A percentile compares a stretch with the other conserved stretches of the same genome.
Conservation (phyloP, 2,329 filamentous ascomycete species). For the Penicillium freii region DNA sequence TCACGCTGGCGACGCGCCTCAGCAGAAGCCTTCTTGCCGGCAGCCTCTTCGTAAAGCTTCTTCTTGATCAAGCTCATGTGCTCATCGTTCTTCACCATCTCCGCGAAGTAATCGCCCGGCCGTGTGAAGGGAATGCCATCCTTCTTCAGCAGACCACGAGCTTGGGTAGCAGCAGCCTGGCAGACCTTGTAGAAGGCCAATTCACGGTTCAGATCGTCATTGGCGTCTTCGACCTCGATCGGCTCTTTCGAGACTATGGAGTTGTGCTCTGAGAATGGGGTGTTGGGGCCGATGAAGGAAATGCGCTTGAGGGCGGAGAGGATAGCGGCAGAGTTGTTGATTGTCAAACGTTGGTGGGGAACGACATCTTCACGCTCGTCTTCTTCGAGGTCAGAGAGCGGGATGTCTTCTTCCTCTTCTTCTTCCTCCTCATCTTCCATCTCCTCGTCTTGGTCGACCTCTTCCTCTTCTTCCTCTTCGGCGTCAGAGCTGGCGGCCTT, state of each 20-base stretch:
- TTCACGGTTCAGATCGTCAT: conserved; percentile 90
- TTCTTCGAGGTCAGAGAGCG: conserved; percentile 78
- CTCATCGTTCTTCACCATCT: conserved; percentile 98
- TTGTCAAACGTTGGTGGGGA: conserved; percentile 87
- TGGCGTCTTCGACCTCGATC: conserved; percentile 74
- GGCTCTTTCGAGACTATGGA: conserved; percentile 66
- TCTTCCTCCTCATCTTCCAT: conserved; percentile 63
- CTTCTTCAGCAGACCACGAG: conserved; percentile 70
- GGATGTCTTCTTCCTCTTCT: conserved; percentile 81
- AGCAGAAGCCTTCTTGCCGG: conserved; percentile 83
- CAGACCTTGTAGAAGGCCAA: conserved; percentile 90
- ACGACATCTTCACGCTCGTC: conserved; percentile 84
- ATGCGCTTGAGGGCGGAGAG: conserved; percentile 71
- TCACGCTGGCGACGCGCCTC: conserved; percentile 91
- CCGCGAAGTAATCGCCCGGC: conserved; percentile 93
- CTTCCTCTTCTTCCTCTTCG: conserved; percentile 25
- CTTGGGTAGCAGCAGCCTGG: conserved; percentile 72
- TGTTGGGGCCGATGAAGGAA: conserved; percentile 55
- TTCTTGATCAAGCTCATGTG: conserved; percentile 97
- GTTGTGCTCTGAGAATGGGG: conserved; percentile 82
- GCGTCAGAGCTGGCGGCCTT: conserved; percentile 36
- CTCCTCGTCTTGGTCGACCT: conserved; percentile 37
- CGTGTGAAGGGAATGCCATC: conserved; percentile 84
- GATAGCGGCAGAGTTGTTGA: conserved; percentile 93
- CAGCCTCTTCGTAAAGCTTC: conserved; percentile 88